Evolutionary conservation across 2,329 filamentous ascomycete genomes (phyloP), one percentile per base, ranked within the genome.

Genomic region (Paradendryphiella salina): DNA sequence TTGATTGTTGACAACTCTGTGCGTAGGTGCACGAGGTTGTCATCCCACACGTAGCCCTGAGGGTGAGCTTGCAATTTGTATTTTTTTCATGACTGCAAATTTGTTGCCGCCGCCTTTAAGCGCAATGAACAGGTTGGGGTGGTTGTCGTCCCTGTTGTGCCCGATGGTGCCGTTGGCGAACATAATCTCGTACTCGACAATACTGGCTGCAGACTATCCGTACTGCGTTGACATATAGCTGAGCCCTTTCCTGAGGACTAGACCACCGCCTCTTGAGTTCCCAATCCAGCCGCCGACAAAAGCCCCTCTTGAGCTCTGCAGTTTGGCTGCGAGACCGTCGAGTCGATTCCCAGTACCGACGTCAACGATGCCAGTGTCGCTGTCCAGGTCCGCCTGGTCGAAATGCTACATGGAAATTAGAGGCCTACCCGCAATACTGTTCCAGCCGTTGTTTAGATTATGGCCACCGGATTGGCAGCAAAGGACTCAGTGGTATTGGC

Each of bases 271-370:
- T 7, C 78, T 78, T 9, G 78, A 77, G 32, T 75, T 76, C 23
- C 77, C 77, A 41, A 80, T 67, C 20, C 78, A 71, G 5, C 76
- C 79, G 40, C 79, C 77, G 9, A 75, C 63, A 9, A 75, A 76
- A 1, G 76, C 77, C 73, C 71, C 50, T 60, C 60, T 34, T 53
- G 55, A 57, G 26, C 64, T 64, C 15, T 71, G 76, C 46, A 69
- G 69, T 72, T 59, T 69, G 32, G 75, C 64, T 15, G 77, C 60
- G 70, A 71, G 65, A 5, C 65, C 65, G 37, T 69, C 65, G 21
- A 70, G 61, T 7, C 68, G 53, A 37, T 76, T 66, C 15, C 73
- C 60, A 46, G 69, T 61, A 29, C 72, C 64, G 28, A 68, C 64
- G 28, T 67, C 63, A 13, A 69, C 62, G 5, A 69, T 57, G 10